Evolutionary conservation across 352 stramenopile genomes (phyloP).

Genomic region (Phytophthora palmivora): DNA sequence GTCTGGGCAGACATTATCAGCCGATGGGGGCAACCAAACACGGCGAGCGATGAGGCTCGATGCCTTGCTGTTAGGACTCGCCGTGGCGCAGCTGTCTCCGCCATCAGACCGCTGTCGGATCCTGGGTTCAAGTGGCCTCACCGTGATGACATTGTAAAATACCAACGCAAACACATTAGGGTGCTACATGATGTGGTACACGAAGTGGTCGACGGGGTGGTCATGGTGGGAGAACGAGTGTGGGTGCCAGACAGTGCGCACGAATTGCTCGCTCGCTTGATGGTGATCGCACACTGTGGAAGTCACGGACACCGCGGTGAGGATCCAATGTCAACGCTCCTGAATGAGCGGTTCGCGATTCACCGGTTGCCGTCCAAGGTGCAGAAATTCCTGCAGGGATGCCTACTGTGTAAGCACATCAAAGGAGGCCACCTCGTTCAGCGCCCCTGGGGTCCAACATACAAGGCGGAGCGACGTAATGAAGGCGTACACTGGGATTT

Average conservation of each 20-base stretch:
- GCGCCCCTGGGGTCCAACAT: conserved; percentile 4
- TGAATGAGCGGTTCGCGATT: conserved; percentile 13
- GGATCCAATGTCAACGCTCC: conserved; percentile 15
- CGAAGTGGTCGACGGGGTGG: background rate
- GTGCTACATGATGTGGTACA: background rate
- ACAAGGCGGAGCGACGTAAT: conserved; percentile 24
- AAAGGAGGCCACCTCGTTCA: conserved; percentile 18
- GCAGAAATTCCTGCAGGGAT: conserved; percentile 16
- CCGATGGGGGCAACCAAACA: conserved; percentile 20
- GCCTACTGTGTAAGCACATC: conserved; percentile 34
- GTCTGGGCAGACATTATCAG: conserved; percentile 37
- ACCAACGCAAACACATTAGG: conserved; percentile 1
- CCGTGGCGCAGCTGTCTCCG: background rate
- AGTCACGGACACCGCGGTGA: conserved; percentile 22
- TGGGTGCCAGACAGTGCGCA: conserved; percentile 1
- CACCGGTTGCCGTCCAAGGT: conserved; percentile 11
- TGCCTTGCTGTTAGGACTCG: conserved; percentile 6
- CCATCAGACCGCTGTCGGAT: too few species aligned
- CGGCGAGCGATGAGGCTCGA: background rate
- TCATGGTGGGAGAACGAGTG: background rate
- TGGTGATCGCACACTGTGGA: conserved; percentile 31
- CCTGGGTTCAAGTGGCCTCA: background rate
- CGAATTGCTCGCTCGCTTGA: conserved; percentile 19
- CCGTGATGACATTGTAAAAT: background rate
- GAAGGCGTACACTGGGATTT: conserved; percentile 28